Conservation (phyloP, 192 early-diverging fungal genomes). For the Backusella parvicylindrica region DNA sequence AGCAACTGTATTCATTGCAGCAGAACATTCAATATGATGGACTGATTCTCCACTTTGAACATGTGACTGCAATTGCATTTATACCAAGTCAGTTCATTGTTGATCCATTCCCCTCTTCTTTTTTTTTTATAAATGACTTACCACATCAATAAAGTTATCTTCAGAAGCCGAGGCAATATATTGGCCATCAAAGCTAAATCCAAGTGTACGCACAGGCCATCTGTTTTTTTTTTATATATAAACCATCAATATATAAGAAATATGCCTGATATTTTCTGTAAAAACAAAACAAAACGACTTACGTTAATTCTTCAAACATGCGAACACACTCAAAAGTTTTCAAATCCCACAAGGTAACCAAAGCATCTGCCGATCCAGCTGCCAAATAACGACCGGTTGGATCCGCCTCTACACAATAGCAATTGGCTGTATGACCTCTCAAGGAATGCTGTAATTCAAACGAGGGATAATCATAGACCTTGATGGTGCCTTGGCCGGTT, state of each 20-base stretch:
- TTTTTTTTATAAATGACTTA: conserved; percentile 33
- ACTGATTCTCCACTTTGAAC: conserved; percentile 71
- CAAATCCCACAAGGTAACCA: conserved; percentile 75
- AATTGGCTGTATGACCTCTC: conserved; percentile 75
- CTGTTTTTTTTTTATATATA: conserved; percentile 35
- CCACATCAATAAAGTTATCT: conserved; percentile 75
- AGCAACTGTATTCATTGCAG: conserved; percentile 71
- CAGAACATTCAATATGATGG: conserved; percentile 61
- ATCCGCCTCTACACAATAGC: conserved; percentile 79
- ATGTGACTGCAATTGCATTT: conserved; percentile 57
- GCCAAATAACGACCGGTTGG: conserved; percentile 75
- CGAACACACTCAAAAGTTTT: conserved; percentile 59
- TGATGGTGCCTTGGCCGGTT: conserved; percentile 69
- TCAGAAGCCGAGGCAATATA: conserved; percentile 73
- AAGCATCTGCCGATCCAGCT: conserved; percentile 73
- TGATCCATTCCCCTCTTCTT: too few relatives aligned
- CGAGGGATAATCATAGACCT: conserved; percentile 64
- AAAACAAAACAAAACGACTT: conserved; percentile 16
- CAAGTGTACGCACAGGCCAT: conserved; percentile 74
- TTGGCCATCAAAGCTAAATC: conserved; percentile 78
- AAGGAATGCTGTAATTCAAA: conserved; percentile 53
- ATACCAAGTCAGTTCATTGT: too few relatives aligned
- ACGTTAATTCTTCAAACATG: conserved; percentile 67
- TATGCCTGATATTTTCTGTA: neutral
- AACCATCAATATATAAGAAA: neutral